phyloP scores from a whole-genome alignment of 2,329 filamentous ascomycete species.

The Fusarium armeniacum region DNA sequence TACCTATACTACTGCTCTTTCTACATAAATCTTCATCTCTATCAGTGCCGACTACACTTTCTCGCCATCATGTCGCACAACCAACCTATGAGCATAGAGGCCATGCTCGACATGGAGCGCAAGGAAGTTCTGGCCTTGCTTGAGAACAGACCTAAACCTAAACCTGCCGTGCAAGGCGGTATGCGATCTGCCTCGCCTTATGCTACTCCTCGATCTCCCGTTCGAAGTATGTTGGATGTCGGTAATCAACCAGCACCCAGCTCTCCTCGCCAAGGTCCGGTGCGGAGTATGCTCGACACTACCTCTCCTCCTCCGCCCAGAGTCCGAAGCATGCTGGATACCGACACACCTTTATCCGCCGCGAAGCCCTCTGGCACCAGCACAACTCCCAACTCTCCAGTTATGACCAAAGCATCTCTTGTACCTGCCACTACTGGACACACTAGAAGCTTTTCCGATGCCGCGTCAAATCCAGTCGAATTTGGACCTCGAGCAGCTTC shows the following conservation, averaged over 20 bases:
- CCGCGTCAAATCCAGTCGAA: constrained; percentile 61
- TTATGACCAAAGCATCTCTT: constrained; percentile 41
- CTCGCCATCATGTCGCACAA: constrained; percentile 54
- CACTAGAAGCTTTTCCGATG: constrained; percentile 70
- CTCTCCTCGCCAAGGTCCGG: constrained; percentile 67
- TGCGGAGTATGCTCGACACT: constrained; percentile 65
- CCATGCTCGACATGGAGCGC: constrained; percentile 82
- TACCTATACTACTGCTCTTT: constrained; percentile 4
- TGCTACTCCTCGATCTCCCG: constrained; percentile 72
- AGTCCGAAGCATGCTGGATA: constrained; percentile 67
- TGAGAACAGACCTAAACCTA: constrained; percentile 62
- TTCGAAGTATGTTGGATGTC: constrained; percentile 65
- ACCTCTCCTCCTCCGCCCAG: constrained; percentile 58
- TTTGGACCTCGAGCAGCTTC: constrained; percentile 57
- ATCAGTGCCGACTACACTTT: constrained; percentile 1
- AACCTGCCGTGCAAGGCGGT: constrained; percentile 51
- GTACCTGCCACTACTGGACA: constrained; percentile 42
- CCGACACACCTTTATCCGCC: constrained; percentile 55
- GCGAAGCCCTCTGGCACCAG: constrained; percentile 50
- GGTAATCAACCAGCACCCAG: constrained; percentile 40
- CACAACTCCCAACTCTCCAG: constrained; percentile 55
- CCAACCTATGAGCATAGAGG: constrained; percentile 79
- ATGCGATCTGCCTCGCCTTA: constrained; percentile 68
- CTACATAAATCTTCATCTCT: not conserved
- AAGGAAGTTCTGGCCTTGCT: constrained; percentile 78